Base-by-base conservation (phyloP, 106 monocot genomes). In the Allium cepa region DNA sequence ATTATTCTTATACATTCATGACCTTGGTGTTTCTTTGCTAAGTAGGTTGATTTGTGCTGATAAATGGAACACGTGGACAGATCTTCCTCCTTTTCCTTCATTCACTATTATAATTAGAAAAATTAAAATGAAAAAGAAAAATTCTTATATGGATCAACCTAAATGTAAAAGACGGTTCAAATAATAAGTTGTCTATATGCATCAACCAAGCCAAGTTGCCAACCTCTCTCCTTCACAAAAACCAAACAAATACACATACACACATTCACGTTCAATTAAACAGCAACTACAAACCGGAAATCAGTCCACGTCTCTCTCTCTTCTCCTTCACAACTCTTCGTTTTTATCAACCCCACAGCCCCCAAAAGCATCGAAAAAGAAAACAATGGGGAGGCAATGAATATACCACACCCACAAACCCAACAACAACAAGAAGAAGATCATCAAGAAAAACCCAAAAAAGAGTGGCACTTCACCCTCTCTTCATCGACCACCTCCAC, bases 381-480 rank as follows among this genome's bases (percentile, higher is more conserved):
- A 61, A 27, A 3, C 61, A 11, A 64, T 66, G 75, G 53, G 45
- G 51, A 52, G 61, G 53, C 69, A 26, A 76, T 75, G 75, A 75
- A 53, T 68, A 1, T 7, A 5, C 36, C 47, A 17, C n/a, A 7
- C 10, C 26, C n/a, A 10, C 26, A 26, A 10, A 5, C 67, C 10
- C 27, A 51, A 15, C 49, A 18, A 51, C 26, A 53, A 15, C 52
- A 53, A 0, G 45, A 65, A 26, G 56, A 49, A 10, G 51, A 61
- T 10, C 47, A 65, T 8, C 50, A 57, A 53, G 74, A 72, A 26
- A 62, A 47, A 50, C 69, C 88, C 26, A 71, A 77, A 4, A 71
- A 70, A 10, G 84, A 86, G 47, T 97, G 96, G 96, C 72, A 89
- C 57, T 97, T 97, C 86, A 69, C 18, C 4, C 84, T 92, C 53